These are phyloP conservation scores for Patellaria atrata DNA, from an alignment of 495 filamentous ascomycete genomes.

Conservation along the genomic window DNA sequence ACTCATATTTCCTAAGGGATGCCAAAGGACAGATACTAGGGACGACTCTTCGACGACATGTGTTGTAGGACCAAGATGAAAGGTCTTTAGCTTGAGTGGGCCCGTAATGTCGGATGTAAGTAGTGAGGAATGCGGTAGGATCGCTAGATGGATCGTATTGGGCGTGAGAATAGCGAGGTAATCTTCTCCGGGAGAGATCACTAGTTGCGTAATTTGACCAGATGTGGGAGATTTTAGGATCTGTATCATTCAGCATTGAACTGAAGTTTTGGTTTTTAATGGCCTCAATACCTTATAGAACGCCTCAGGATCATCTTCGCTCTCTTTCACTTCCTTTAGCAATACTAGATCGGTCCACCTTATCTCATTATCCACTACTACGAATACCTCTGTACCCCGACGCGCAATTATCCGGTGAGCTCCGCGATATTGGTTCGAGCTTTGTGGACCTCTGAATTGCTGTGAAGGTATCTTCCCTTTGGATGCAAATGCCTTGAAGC, in stretches of 20 bases:
- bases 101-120: slow-evolving; percentile 47
- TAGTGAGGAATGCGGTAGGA: slow-evolving; percentile 61
- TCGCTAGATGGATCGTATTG: slow-evolving; percentile 68
- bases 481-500: slow-evolving; percentile 53
- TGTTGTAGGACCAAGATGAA: slow-evolving; percentile 72
- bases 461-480: slow-evolving; percentile 21
- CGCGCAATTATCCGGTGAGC: slow-evolving; percentile 55
- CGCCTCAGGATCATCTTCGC: slow-evolving; percentile 1
- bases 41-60: slow-evolving; percentile 72
- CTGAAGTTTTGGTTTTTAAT: not conserved
- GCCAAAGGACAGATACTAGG: slow-evolving; percentile 68
- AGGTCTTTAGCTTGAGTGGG: slow-evolving; percentile 62
- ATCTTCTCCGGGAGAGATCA: slow-evolving; percentile 64
- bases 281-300: not conserved
- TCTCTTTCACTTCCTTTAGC: slow-evolving; percentile 57
- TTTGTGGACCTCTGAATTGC: slow-evolving; percentile 11
- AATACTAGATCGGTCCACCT: slow-evolving; percentile 67
- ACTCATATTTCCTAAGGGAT: slow-evolving; percentile 63
- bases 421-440: slow-evolving; percentile 33
- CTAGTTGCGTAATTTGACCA: slow-evolving; percentile 63
- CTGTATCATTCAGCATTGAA: slow-evolving; percentile 28
- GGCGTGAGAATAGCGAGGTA: slow-evolving; percentile 71
- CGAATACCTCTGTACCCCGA: slow-evolving; percentile 67
- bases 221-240: slow-evolving; percentile 56
- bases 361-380: slow-evolving; percentile 70